Conservation (phyloP, 78 protist genomes). For the Goniomonas avonlea region DNA sequence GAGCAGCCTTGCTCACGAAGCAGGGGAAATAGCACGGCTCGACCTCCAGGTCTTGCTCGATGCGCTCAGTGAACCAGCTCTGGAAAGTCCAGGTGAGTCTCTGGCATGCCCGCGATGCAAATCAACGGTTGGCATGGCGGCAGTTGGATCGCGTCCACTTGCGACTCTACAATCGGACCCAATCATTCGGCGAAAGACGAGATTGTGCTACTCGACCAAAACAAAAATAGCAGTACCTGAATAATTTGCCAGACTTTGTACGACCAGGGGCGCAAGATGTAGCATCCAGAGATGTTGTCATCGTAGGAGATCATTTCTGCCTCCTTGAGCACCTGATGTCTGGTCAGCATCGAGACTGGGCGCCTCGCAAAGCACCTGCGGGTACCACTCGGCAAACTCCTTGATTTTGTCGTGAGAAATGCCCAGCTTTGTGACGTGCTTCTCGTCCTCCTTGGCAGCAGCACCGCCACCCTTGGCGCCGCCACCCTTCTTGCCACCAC, state of each 20-base stretch:
- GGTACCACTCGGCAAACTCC: slow-evolving; percentile 39
- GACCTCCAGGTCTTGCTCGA: slow-evolving; percentile 55
- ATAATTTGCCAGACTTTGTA: slow-evolving; percentile 11
- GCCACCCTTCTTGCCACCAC: too few relatives aligned
- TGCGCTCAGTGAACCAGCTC: background rate
- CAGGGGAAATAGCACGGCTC: slow-evolving; percentile 91
- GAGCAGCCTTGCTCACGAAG: slow-evolving; percentile 72
- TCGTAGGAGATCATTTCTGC: slow-evolving; percentile 22
- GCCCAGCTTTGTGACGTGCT: slow-evolving; percentile 9
- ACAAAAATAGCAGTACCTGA: background rate
- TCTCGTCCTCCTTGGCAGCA: too few relatives aligned
- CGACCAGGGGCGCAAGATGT: slow-evolving; percentile 36
- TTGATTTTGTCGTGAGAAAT: background rate
- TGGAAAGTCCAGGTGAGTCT: background rate
- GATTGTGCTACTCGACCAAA: background rate
- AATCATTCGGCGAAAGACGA: background rate
- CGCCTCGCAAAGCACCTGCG: background rate
- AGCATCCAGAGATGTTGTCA: slow-evolving; percentile 33
- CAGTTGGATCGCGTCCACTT: background rate
- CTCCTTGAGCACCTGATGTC: background rate
- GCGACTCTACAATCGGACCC: too few relatives aligned
- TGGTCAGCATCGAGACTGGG: background rate
- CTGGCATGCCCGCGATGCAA: background rate
- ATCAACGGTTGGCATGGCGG: background rate
- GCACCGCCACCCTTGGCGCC: too few relatives aligned